Base-by-base conservation (phyloP, 1,284 basidiomycete genomes). In the Cerrena zonata region DNA sequence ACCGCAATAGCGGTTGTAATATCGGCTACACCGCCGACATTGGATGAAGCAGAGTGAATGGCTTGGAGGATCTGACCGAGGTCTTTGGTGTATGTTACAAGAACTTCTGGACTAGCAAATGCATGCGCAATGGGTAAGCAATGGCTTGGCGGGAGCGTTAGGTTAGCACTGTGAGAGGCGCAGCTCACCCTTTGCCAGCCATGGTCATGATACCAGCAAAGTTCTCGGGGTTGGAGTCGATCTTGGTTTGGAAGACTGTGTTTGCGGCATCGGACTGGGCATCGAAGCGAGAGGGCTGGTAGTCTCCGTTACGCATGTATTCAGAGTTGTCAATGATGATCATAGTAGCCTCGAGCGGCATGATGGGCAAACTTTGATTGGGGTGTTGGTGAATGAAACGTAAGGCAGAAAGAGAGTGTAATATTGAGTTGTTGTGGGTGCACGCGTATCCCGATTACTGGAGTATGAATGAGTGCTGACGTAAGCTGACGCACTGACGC, bases 171-270 rank as follows among this genome's bases (percentile, higher is more conserved):
- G n/a, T 10, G 3, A 2, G 21, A 30, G 39, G 7, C n/a, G 38
- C 23, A 18, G 37, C 84, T 68, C 61, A 94, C 92, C 87, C 86
- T 72, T 93, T 93, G 49, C 91, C 89, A 23, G 93, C 95, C 90
- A 96, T 95, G 37, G 93, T 94, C 94, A 99, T 96, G 50, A 98
- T 72, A 4, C 95, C 95, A 48, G 97, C 94, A 13, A 92, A 93
- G 71, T 91, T 97, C 74, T 99, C 96, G 23, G 95, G 93, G 72
- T 99, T 96, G 37, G 90, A 86, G 67, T 92, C 87, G 56, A 89
- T 89, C 79, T 99, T 99, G 52, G 91, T 86, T 64, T 89, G 86
- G 70, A 97, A 96, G 61, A 98, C 79, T 51, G 87, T 83, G 56
- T 84, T 93, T 55, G 94, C 90, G 2, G 95, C 92, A 70, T 99